These are phyloP conservation scores for Aristolochia contorta DNA, from an alignment of 164 flowering plant genomes.

Conservation along the genomic window DNA sequence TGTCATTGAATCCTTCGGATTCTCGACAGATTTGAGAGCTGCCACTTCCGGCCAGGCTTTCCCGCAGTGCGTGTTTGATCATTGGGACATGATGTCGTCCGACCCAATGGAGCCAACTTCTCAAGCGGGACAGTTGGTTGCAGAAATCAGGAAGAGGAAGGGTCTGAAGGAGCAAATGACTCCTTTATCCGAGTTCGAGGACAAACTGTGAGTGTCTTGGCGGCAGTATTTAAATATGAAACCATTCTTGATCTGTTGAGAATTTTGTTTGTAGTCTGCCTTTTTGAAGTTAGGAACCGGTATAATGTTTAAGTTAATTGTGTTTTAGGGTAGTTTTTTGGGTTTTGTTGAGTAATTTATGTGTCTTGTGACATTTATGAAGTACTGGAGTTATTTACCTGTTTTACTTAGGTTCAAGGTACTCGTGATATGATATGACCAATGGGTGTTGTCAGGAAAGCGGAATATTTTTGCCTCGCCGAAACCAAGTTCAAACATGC, in stretches of 20 bases:
- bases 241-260: background rate
- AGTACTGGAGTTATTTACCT: too few relatives aligned
- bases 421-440: too few relatives aligned
- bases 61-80: slow-evolving; percentile 55
- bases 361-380: too few relatives aligned
- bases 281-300: too few relatives aligned
- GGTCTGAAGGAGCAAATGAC: slow-evolving; percentile 53
- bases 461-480: too few relatives aligned
- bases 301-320: too few relatives aligned
- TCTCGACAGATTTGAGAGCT: slow-evolving; percentile 34
- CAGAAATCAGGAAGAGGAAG: slow-evolving; percentile 42
- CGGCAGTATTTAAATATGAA: background rate
- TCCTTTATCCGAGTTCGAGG: slow-evolving; percentile 45
- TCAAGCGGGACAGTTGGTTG: slow-evolving; percentile 27
- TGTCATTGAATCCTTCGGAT: slow-evolving; percentile 45
- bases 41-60: slow-evolving; percentile 57
- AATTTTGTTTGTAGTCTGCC: background rate
- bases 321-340: too few relatives aligned
- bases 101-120: slow-evolving; percentile 44
- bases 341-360: too few relatives aligned
- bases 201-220: slow-evolving; percentile 27
- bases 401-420: too few relatives aligned
- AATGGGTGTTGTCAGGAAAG: too few relatives aligned
- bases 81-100: slow-evolving; percentile 51
- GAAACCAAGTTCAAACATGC: too few relatives aligned